These are phyloP conservation scores for Suillus plorans DNA, from an alignment of 768 basidiomycete species.

Conservation along the genomic window DNA sequence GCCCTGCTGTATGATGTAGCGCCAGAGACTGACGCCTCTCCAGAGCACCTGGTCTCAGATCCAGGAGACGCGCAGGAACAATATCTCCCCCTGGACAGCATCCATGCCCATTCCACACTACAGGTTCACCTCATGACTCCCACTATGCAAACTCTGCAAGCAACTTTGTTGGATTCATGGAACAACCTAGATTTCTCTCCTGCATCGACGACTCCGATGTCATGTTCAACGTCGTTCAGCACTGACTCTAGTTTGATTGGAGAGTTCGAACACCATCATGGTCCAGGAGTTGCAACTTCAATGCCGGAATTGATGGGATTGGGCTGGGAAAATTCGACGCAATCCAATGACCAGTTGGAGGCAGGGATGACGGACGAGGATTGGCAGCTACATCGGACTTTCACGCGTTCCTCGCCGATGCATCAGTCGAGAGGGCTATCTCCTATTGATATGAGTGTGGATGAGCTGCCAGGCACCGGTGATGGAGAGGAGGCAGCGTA, in stretches of 20 bases:
- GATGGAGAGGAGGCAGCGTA: neutral
- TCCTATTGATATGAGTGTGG: slow-evolving; percentile 2
- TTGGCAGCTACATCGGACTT: neutral
- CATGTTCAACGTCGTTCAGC: slow-evolving; percentile 1
- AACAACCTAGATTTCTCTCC: neutral
- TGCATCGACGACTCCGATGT: neutral
- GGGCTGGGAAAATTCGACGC: neutral
- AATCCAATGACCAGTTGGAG: neutral
- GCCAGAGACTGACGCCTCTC: neutral
- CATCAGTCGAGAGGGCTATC: slow-evolving; percentile 1
- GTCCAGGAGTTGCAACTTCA: neutral
- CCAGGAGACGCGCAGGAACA: neutral
- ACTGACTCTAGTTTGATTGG: neutral
- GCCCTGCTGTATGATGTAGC: neutral
- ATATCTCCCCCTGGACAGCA: neutral
- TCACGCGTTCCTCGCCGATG: neutral
- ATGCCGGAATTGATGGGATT: neutral
- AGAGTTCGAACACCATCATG: neutral
- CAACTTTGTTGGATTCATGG: neutral
- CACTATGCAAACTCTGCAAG: neutral
- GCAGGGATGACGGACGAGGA: neutral
- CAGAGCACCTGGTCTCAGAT: neutral
- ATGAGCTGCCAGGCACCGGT: neutral
- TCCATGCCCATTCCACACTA: neutral
- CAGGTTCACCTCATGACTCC: neutral